Evolutionary conservation across 169 alveolate species (phyloP).

Genomic region (Plasmodium adleri): DNA sequence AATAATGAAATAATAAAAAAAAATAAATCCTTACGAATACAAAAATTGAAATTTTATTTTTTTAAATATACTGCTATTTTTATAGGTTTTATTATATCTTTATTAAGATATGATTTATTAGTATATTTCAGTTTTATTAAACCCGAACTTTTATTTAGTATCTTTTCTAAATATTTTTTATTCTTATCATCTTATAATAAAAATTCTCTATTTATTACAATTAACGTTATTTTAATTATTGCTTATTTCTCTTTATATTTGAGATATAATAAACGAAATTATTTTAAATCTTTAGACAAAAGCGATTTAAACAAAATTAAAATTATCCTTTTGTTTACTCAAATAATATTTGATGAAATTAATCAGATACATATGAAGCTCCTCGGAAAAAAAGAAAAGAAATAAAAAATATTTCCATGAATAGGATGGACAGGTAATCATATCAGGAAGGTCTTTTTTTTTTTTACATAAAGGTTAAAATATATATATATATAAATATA

Average conservation of each 20-base stretch:
- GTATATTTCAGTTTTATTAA: slow-evolving; percentile 66
- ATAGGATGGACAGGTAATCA: neutral
- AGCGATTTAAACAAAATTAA: slow-evolving; percentile 59
- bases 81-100: slow-evolving; percentile 44
- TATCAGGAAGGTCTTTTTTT: too few relatives aligned
- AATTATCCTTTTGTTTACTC: slow-evolving; percentile 52
- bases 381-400: slow-evolving; percentile 16
- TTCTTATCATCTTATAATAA: slow-evolving; percentile 59
- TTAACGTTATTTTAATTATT: slow-evolving; percentile 15
- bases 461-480: too few relatives aligned
- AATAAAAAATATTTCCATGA: neutral
- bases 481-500: too few relatives aligned
- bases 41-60: slow-evolving; percentile 52
- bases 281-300: slow-evolving; percentile 57
- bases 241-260: slow-evolving; percentile 23
- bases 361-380: slow-evolving; percentile 50
- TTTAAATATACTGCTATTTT: slow-evolving; percentile 64
- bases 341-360: slow-evolving; percentile 59
- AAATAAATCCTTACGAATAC: slow-evolving; percentile 50
- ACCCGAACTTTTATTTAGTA: slow-evolving; percentile 51
- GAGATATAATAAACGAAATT: slow-evolving; percentile 43
- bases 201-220: slow-evolving; percentile 59
- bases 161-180: slow-evolving; percentile 59
- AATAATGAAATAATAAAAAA: slow-evolving; percentile 40
- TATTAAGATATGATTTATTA: slow-evolving; percentile 59